Evolutionary conservation across 129 eudicot species (phyloP).

Genomic region (Saussurea involucrata): DNA sequence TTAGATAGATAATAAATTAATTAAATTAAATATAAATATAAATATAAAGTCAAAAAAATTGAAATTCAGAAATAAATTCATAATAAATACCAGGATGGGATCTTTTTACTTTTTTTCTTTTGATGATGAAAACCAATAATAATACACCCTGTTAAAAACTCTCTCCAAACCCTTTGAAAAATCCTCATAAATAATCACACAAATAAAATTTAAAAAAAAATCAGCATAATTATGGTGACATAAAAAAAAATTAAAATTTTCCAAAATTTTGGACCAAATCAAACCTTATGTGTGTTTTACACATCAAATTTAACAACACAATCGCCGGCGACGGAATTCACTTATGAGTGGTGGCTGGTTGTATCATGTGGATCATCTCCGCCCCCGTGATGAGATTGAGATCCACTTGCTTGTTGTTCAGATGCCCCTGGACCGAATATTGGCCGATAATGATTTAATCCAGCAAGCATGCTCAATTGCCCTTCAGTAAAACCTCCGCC

Average conservation of each 20-base stretch:
- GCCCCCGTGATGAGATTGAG: constrained; percentile 49
- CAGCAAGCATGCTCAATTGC: constrained; percentile 65
- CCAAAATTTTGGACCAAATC: constrained; percentile 43
- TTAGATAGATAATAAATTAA: not conserved
- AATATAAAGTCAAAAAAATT: not conserved
- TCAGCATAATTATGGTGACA: constrained; percentile 21
- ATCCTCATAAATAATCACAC: constrained; percentile 48
- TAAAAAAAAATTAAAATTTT: constrained; percentile 23
- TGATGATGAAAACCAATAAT: constrained; percentile 31
- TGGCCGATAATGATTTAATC: constrained; percentile 51
- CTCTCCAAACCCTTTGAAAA: constrained; percentile 42
- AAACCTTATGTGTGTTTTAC: constrained; percentile 70
- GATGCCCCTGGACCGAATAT: constrained; percentile 47
- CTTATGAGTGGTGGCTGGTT: constrained; percentile 53
- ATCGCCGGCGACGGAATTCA: not conserved
- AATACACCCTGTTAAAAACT: constrained; percentile 32
- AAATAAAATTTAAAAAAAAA: constrained; percentile 5
- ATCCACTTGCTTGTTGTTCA: constrained; percentile 74
- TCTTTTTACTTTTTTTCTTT: constrained; percentile 2
- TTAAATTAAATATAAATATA: not conserved
- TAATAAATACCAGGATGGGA: constrained; percentile 24
- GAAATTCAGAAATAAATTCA: constrained; percentile 3
- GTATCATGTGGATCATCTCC: constrained; percentile 70
- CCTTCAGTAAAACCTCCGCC: constrained; percentile 60
- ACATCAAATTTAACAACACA: constrained; percentile 52